Percentiles rank a stretch among this genome's conserved stretches.
phyloP scores from a whole-genome alignment of 257 asterid genomes.

The Rauvolfia tetraphylla region DNA sequence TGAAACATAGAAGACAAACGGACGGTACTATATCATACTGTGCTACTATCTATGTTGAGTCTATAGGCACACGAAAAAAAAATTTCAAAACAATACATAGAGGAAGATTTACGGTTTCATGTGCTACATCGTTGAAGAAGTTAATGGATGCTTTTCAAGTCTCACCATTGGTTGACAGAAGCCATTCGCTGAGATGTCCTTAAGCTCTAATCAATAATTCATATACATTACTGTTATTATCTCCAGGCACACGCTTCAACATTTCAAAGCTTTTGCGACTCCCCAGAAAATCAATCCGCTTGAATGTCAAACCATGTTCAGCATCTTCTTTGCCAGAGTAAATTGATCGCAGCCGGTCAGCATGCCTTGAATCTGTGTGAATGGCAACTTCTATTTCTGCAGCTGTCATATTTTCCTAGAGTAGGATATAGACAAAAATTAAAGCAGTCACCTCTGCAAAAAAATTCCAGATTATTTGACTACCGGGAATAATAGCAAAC shows the following conservation, averaged over 20 bases:
- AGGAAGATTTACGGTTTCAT: not conserved
- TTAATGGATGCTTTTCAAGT: not conserved
- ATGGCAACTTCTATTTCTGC: slow-evolving; percentile 76
- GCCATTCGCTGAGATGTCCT: not conserved
- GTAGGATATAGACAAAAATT: not conserved
- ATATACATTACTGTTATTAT: slow-evolving; percentile 61
- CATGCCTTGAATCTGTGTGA: slow-evolving; percentile 91
- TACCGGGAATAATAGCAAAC: not conserved
- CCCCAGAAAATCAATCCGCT: slow-evolving; percentile 77
- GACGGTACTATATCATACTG: too few relatives aligned
- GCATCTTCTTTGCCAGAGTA: slow-evolving; percentile 53
- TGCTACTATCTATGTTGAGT: not conserved
- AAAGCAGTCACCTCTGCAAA: not conserved
- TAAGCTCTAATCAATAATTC: slow-evolving; percentile 79
- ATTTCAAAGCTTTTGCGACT: slow-evolving; percentile 91
- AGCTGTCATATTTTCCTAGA: slow-evolving; percentile 66
- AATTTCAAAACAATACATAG: not conserved
- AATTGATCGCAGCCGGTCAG: slow-evolving; percentile 65
- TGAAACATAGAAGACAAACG: not conserved
- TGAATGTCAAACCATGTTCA: slow-evolving; percentile 41
- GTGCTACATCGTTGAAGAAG: not conserved
- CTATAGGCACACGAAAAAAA: not conserved
- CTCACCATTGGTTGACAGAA: not conserved
- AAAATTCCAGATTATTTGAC: not conserved
- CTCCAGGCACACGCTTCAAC: slow-evolving; percentile 86